These are phyloP conservation scores for Globomyces sp. DNA, from an alignment of 371 early-diverging fungal species.

Conservation along the genomic window DNA sequence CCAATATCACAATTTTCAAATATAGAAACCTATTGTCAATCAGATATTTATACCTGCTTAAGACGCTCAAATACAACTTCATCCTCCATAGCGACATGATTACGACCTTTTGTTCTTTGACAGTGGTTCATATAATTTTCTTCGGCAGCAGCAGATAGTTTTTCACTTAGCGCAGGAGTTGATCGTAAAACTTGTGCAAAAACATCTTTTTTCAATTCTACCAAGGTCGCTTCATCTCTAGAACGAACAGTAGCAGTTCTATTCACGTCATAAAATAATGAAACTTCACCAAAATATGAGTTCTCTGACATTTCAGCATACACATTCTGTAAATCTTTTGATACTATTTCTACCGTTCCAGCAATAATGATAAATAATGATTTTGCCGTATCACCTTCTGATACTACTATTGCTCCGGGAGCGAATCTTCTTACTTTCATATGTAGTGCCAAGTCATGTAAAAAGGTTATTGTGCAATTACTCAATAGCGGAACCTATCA, in stretches of 20 bases:
- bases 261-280: slow-evolving; percentile 56
- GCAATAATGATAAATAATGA: slow-evolving; percentile 59
- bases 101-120: too few species aligned
- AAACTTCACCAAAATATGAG: slow-evolving; percentile 61
- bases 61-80: slow-evolving; percentile 40
- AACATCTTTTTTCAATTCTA: slow-evolving; percentile 45
- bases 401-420: not conserved
- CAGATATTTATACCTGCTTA: slow-evolving; percentile 24
- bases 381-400: slow-evolving; percentile 47
- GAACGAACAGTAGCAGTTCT: slow-evolving; percentile 62
- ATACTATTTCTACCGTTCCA: slow-evolving; percentile 53
- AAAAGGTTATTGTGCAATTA: too few species aligned
- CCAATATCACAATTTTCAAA: not conserved
- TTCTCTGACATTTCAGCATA: slow-evolving; percentile 36
- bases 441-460: too few species aligned
- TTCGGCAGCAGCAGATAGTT: slow-evolving; percentile 35
- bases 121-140: slow-evolving; percentile 32
- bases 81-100: too few species aligned
- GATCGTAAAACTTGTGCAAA: slow-evolving; percentile 28
- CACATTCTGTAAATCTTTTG: slow-evolving; percentile 32
- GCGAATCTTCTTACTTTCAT: too few species aligned
- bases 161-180: slow-evolving; percentile 28
- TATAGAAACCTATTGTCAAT: slow-evolving; percentile 16
- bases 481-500: too few species aligned
- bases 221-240: slow-evolving; percentile 31